Conservation (phyloP, 2,329 filamentous ascomycete species). For the Anthostomella pinea region DNA sequence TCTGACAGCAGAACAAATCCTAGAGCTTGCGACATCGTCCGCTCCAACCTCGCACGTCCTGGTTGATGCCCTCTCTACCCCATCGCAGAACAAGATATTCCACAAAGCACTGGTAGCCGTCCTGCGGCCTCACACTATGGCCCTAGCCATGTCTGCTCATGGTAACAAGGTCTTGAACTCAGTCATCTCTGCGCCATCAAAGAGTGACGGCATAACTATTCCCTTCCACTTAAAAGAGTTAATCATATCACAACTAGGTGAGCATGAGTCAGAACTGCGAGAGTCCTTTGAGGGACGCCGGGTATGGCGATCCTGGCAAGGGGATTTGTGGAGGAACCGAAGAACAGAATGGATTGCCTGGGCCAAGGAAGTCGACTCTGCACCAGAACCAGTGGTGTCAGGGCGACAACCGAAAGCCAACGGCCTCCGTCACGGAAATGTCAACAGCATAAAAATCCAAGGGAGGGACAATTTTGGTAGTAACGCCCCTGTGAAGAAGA, state of each 20-base stretch:
- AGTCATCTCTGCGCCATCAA: constrained; percentile 49
- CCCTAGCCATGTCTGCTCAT: constrained; percentile 48
- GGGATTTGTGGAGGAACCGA: constrained; percentile 54
- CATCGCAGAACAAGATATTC: constrained; percentile 49
- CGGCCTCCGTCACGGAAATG: constrained; percentile 2
- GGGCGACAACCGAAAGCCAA: constrained; percentile 12
- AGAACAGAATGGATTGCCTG: constrained; percentile 54
- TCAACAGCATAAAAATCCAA: constrained; percentile 1
- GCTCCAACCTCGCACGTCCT: constrained; percentile 49
- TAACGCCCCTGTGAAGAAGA: no score
- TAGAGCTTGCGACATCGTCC: constrained; percentile 61
- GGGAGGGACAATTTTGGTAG: background rate
- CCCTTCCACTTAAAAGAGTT: constrained; percentile 59
- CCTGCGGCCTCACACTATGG: constrained; percentile 42
- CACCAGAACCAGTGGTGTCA: constrained; percentile 11
- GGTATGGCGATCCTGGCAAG: constrained; percentile 57
- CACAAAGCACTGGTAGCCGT: constrained; percentile 53
- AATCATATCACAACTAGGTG: constrained; percentile 48
- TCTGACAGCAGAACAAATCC: constrained; percentile 52
- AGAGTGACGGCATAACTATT: constrained; percentile 45
- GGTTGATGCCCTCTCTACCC: constrained; percentile 46
- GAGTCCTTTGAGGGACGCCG: constrained; percentile 53
- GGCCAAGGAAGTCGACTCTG: constrained; percentile 49
- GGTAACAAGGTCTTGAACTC: constrained; percentile 52
- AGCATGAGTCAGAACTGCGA: constrained; percentile 47